phyloP scores from a whole-genome alignment of 768 basidiomycete genomes.

The Termitomyces sp. region DNA sequence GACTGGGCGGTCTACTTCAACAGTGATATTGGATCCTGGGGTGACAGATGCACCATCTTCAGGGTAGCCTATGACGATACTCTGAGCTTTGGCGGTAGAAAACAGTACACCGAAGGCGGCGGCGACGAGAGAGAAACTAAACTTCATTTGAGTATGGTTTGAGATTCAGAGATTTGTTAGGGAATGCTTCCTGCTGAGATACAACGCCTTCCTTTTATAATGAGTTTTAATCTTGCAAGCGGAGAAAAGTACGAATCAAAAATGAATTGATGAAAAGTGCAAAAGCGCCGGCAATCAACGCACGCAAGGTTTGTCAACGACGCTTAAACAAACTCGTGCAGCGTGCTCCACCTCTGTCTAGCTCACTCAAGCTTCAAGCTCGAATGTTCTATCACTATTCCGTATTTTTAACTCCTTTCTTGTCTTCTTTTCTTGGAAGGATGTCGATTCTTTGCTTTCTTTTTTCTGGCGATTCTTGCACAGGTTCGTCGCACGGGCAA shows the following conservation, averaged over 20 bases:
- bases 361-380: background rate
- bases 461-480: background rate
- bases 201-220: background rate
- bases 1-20: constrained; percentile 46
- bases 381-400: background rate
- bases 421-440: background rate
- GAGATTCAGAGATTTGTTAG: background rate
- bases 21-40: constrained; percentile 31
- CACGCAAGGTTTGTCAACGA: background rate
- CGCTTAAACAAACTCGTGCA: background rate
- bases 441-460: background rate
- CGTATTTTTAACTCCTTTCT: background rate
- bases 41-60: constrained; percentile 23
- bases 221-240: background rate
- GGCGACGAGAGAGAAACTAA: background rate
- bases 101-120: constrained; percentile 18
- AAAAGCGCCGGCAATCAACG: background rate
- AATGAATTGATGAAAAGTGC: background rate
- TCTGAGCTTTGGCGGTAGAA: constrained; percentile 34
- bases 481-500: background rate
- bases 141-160: background rate
- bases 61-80: constrained; percentile 34
- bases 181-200: background rate
- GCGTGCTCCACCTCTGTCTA: background rate
- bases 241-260: background rate